Conservation (phyloP, 1,284 basidiomycete species). For the Leccinum griseonigrum region DNA sequence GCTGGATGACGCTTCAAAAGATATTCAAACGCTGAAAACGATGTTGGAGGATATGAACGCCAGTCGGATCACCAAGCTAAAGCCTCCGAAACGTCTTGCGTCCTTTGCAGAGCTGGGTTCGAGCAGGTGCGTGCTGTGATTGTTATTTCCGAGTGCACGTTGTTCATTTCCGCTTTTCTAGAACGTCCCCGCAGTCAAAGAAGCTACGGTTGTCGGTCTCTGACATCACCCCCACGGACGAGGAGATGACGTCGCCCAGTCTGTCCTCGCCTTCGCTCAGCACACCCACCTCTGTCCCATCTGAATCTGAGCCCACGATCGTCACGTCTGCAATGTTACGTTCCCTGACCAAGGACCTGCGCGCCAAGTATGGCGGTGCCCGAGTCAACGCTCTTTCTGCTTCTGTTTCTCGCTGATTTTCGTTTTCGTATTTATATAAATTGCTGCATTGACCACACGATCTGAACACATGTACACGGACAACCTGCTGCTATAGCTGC, state of each 20-base stretch:
- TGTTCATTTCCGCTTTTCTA: slow-evolving; percentile 9
- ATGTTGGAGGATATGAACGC: slow-evolving; percentile 37
- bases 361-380: slow-evolving; percentile 45
- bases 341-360: slow-evolving; percentile 58
- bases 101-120: slow-evolving; percentile 24
- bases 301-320: slow-evolving; percentile 32
- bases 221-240: slow-evolving; percentile 31
- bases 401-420: slow-evolving; percentile 12
- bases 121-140: slow-evolving; percentile 23
- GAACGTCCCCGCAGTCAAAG: slow-evolving; percentile 35
- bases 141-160: neutral
- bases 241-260: slow-evolving; percentile 22
- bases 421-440: neutral
- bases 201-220: slow-evolving; percentile 39
- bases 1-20: slow-evolving; percentile 17
- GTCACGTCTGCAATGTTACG: slow-evolving; percentile 71
- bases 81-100: slow-evolving; percentile 37
- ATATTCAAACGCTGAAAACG: slow-evolving; percentile 24
- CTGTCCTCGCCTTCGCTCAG: slow-evolving; percentile 37
- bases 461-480: slow-evolving; percentile 9
- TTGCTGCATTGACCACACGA: neutral
- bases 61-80: slow-evolving; percentile 36
- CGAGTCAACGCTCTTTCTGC: slow-evolving; percentile 1
- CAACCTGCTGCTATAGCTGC: neutral
- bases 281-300: slow-evolving; percentile 36